Conservation (phyloP, 2,329 filamentous ascomycete genomes). For the Gnomoniopsis sp. region DNA sequence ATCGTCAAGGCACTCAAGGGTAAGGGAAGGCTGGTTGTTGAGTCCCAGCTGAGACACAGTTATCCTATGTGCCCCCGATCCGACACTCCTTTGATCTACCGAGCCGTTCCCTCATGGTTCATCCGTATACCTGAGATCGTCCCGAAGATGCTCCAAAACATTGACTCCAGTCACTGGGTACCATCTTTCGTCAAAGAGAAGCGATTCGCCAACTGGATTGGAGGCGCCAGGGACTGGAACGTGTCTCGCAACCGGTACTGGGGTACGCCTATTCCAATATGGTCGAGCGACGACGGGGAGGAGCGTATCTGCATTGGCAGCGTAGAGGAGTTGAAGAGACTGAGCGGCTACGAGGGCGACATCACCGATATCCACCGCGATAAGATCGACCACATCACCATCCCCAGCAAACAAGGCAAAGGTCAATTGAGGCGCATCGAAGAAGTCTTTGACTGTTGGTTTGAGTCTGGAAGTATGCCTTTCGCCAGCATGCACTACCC, state of each 20-base stretch:
- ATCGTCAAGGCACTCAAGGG: constrained; percentile 88
- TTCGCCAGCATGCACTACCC: constrained; percentile 90
- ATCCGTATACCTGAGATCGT: constrained; percentile 82
- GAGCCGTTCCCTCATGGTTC: constrained; percentile 92
- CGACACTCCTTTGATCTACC: constrained; percentile 92
- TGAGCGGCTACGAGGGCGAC: constrained; percentile 83
- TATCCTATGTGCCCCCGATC: constrained; percentile 93
- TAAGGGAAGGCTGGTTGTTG: constrained; percentile 72
- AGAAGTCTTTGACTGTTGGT: constrained; percentile 96
- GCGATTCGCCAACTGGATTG: constrained; percentile 88
- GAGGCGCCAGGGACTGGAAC: constrained; percentile 91
- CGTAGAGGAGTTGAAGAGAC: constrained; percentile 74
- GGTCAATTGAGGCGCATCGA: constrained; percentile 76
- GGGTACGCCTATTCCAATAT: constrained; percentile 89
- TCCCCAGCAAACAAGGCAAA: constrained; percentile 85
- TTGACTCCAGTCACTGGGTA: constrained; percentile 88
- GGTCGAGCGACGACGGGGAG: constrained; percentile 85
- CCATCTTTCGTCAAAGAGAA: constrained; percentile 87
- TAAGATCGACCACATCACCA: constrained; percentile 91
- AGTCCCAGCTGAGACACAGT: constrained; percentile 85
- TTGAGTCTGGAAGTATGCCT: constrained; percentile 94
- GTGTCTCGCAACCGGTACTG: constrained; percentile 92
- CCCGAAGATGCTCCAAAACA: constrained; percentile 85
- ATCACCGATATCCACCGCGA: constrained; percentile 86
- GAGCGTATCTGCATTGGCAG: constrained; percentile 86